These are phyloP conservation scores for Phytophthora colocasiae DNA, from an alignment of 352 stramenopile species.

Conservation along the genomic window DNA sequence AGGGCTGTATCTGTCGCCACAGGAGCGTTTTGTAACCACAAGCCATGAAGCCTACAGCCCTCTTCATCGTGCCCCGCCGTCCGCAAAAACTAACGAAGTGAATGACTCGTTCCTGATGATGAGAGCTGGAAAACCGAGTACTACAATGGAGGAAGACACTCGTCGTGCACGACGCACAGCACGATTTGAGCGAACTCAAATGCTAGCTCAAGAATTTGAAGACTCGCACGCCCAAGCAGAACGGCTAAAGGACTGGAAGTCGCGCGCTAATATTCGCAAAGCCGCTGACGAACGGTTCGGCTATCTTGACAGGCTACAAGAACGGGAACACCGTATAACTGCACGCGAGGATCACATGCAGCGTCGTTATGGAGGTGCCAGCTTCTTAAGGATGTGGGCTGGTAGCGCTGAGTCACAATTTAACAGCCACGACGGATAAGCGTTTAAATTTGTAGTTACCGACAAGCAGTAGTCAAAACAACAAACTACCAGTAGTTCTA, in stretches of 20 bases:
- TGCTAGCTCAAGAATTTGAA: constrained; percentile 44
- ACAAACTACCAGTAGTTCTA: no score
- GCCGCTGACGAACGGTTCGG: constrained; percentile 54
- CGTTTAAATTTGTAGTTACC: no score
- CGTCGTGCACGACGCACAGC: constrained; percentile 43
- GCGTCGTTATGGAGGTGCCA: constrained; percentile 69
- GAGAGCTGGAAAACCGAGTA: constrained; percentile 38
- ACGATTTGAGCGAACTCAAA: constrained; percentile 55
- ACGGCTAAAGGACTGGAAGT: constrained; percentile 61
- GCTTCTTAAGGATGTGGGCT: constrained; percentile 84
- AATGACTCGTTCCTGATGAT: constrained; percentile 46
- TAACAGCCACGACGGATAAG: constrained; percentile 27
- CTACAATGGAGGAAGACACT: constrained; percentile 44
- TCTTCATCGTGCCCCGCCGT: constrained; percentile 38
- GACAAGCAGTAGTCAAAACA: no score
- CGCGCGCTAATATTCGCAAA: constrained; percentile 56
- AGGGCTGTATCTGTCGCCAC: constrained; percentile 45
- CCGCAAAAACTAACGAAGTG: constrained; percentile 9
- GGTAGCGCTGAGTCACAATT: constrained; percentile 83
- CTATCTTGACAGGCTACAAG: constrained; percentile 72
- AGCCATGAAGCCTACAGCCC: constrained; percentile 60
- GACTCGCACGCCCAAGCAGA: constrained; percentile 37
- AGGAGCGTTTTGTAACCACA: constrained; percentile 71
- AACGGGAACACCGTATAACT: constrained; percentile 59
- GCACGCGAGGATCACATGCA: constrained; percentile 65